Conservation (phyloP, 352 stramenopile genomes). For the Halophytophthora batemanensis region DNA sequence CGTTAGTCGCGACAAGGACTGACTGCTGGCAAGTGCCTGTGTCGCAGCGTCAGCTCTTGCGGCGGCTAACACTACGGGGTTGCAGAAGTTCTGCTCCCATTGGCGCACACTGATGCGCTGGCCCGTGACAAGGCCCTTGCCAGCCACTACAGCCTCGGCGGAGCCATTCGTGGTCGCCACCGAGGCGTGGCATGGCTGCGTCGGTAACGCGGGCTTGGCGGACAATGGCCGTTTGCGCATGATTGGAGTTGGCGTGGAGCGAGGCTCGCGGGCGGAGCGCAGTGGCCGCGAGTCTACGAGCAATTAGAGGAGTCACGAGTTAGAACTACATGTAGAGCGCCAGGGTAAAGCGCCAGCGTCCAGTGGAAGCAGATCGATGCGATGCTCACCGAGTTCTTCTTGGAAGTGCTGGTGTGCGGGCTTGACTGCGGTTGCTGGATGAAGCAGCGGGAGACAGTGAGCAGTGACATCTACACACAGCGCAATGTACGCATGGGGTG, state of each 20-base stretch:
- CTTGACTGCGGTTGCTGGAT: no score
- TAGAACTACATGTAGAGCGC: not conserved
- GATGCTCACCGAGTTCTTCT: no score
- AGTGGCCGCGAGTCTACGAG: slow-evolving; percentile 13
- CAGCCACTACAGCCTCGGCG: not conserved
- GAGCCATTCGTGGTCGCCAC: not conserved
- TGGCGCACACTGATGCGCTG: slow-evolving; percentile 28
- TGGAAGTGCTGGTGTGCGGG: no score
- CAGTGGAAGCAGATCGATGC: no score
- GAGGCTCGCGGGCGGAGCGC: slow-evolving; percentile 20
- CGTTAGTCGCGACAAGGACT: slow-evolving; percentile 17
- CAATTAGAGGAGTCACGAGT: not conserved
- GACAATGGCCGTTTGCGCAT: slow-evolving; percentile 39
- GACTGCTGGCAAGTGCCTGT: slow-evolving; percentile 3
- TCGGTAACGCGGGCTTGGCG: slow-evolving; percentile 41
- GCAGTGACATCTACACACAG: not conserved
- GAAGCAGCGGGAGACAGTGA: not conserved
- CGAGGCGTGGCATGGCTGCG: slow-evolving; percentile 1
- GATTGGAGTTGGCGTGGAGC: slow-evolving; percentile 2
- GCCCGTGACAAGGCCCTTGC: slow-evolving; percentile 8
- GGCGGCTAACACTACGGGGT: slow-evolving; percentile 12
- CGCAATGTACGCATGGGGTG: not conserved
- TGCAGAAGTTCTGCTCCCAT: slow-evolving; percentile 36
- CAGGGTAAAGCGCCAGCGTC: no score
- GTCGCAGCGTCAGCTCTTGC: slow-evolving; percentile 2